Conservation (phyloP, 441 rosid genomes). For the Syzygium syzygioides region DNA sequence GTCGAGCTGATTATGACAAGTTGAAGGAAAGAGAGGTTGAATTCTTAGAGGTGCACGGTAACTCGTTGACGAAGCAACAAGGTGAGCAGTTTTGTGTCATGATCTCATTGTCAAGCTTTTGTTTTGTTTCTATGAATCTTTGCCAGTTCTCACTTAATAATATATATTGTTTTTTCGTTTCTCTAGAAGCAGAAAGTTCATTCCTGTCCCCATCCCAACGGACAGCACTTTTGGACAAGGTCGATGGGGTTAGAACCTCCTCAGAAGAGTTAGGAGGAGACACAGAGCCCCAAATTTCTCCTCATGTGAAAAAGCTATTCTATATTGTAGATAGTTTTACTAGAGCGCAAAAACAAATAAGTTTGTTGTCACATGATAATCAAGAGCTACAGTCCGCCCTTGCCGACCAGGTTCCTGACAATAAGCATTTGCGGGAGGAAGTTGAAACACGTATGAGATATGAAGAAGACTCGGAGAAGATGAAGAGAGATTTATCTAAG, state of each 20-base stretch:
- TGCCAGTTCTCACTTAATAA: too few relatives aligned
- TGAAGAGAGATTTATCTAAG: conserved; percentile 45
- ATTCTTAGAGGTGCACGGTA: too few relatives aligned
- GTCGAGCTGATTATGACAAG: too few relatives aligned
- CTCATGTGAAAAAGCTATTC: conserved; percentile 51
- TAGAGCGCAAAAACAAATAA: conserved; percentile 49
- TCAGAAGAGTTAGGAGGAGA: conserved; percentile 27
- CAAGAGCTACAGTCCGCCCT: conserved; percentile 48
- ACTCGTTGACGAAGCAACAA: too few relatives aligned
- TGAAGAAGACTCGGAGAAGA: conserved; percentile 38
- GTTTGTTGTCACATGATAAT: conserved; percentile 39
- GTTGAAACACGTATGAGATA: conserved; percentile 23
- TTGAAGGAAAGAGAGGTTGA: too few relatives aligned
- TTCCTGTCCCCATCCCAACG: conserved; percentile 7
- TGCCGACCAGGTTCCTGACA: conserved; percentile 43
- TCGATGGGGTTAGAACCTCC: conserved; percentile 42
- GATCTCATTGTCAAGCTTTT: too few relatives aligned
- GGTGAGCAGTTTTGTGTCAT: too few relatives aligned
- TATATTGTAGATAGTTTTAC: conserved; percentile 37
- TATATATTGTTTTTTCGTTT: too few relatives aligned
- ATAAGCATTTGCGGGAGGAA: conserved; percentile 51
- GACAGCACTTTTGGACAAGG: conserved; percentile 55
- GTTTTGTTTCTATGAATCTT: too few relatives aligned
- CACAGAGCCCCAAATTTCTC: conserved; percentile 32
- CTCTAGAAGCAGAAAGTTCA: too few relatives aligned